These are phyloP conservation scores for Russula earlei DNA, from an alignment of 768 basidiomycete genomes.

Conservation along the genomic window DNA sequence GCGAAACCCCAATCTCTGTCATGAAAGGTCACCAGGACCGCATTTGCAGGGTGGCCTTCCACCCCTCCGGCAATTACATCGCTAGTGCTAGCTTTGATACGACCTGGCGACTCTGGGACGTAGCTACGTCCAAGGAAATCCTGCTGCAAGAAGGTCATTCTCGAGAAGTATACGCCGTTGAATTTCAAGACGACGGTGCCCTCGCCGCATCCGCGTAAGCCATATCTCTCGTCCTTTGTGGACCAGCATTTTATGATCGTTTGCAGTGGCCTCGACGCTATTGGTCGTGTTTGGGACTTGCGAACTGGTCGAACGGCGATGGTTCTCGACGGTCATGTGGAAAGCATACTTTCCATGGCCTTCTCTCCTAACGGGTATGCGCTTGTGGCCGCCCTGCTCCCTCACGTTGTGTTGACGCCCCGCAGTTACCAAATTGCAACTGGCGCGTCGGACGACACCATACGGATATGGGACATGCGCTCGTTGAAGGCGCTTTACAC, in stretches of 20 bases:
- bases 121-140: conserved; percentile 68
- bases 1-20: conserved; percentile 77
- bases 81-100: conserved; percentile 96
- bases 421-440: conserved; percentile 93
- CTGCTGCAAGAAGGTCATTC: conserved; percentile 94
- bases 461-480: conserved; percentile 98
- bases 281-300: conserved; percentile 95
- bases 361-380: conserved; percentile 94
- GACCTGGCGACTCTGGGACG: conserved; percentile 97
- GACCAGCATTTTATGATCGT: conserved; percentile 2
- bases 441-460: conserved; percentile 93
- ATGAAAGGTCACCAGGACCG: conserved; percentile 86
- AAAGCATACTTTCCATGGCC: conserved; percentile 81
- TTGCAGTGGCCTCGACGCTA: conserved; percentile 84
- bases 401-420: conserved; percentile 4
- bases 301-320: conserved; percentile 93
- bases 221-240: neutral
- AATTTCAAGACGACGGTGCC: conserved; percentile 92
- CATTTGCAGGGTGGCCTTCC: conserved; percentile 90
- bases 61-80: conserved; percentile 89
- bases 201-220: conserved; percentile 86
- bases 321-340: conserved; percentile 95
- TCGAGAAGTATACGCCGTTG: conserved; percentile 92
- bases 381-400: neutral
- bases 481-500: conserved; percentile 88